phyloP scores from a whole-genome alignment of 768 basidiomycete genomes.

The Pulveroboletus sp. region DNA sequence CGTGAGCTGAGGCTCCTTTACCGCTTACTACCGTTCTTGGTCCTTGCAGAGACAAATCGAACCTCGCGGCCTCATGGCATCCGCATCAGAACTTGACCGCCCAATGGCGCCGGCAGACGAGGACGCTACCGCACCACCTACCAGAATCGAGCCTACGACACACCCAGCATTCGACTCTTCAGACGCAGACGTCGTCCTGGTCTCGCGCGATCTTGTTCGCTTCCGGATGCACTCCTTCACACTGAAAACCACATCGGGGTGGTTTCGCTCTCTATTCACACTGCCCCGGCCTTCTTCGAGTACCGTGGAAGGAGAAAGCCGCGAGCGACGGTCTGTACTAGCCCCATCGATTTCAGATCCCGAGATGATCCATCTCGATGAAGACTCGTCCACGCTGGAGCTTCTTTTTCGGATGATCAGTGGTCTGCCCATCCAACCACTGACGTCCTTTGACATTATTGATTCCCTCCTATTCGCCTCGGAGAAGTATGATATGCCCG shows the following conservation, averaged over 20 bases:
- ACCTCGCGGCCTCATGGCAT: constrained; percentile 11
- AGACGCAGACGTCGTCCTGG: constrained; percentile 57
- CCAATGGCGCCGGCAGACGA: neutral
- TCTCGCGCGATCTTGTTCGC: constrained; percentile 44
- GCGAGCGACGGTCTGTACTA: constrained; percentile 1
- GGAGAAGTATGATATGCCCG: constrained; percentile 72
- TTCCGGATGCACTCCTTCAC: constrained; percentile 61
- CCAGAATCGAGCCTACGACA: constrained; percentile 19
- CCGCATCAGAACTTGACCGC: constrained; percentile 10
- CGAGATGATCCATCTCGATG: constrained; percentile 52
- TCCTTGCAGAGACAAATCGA: too few species aligned
- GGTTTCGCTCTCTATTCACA: constrained; percentile 54
- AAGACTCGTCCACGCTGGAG: constrained; percentile 54
- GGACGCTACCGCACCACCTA: neutral
- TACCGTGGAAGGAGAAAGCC: neutral
- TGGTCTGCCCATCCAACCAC: constrained; percentile 49
- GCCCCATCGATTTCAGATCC: constrained; percentile 14
- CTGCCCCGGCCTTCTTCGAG: constrained; percentile 41
- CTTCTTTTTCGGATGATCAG: constrained; percentile 59
- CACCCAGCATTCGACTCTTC: constrained; percentile 52
- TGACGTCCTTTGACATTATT: constrained; percentile 51
- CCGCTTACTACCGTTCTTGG: neutral
- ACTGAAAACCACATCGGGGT: constrained; percentile 59
- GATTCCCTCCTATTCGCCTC: constrained; percentile 60
- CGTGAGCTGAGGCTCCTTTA: neutral